Conservation (phyloP, 805 yeast genomes). For the Vanderwaltozyma yarrowii region DNA sequence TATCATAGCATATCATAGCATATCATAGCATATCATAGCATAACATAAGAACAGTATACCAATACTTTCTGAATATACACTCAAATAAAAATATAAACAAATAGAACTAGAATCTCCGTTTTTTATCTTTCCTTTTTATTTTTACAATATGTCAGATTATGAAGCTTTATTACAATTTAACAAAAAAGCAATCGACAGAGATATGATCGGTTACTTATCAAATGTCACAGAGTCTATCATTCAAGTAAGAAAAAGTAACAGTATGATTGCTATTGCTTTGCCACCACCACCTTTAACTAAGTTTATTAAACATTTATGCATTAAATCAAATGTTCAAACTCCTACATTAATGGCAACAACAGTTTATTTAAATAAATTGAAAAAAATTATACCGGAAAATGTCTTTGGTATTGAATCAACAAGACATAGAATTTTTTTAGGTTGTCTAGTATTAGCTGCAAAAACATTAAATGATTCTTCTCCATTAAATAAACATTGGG, state of each 20-base stretch:
- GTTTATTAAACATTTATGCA: constrained; percentile 66
- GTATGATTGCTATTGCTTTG: constrained; percentile 8
- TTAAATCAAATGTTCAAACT: constrained; percentile 83
- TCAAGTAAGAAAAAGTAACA: constrained; percentile 12
- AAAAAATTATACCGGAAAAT: constrained; percentile 70
- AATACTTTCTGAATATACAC: too few relatives aligned
- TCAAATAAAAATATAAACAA: too few relatives aligned
- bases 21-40: too few relatives aligned
- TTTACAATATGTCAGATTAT: constrained; percentile 17
- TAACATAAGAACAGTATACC: too few relatives aligned
- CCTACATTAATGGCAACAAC: constrained; percentile 91
- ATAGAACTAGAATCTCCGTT: too few relatives aligned
- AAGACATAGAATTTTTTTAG: constrained; percentile 82
- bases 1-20: too few relatives aligned
- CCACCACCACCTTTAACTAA: constrained; percentile 38
- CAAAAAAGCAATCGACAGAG: constrained; percentile 19
- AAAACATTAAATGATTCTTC: constrained; percentile 86
- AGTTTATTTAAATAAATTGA: constrained; percentile 69
- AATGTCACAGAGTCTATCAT: constrained; percentile 23
- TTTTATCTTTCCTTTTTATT: too few relatives aligned
- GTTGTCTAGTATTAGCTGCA: constrained; percentile 79
- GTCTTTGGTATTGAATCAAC: constrained; percentile 90
- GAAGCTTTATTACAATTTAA: constrained; percentile 23
- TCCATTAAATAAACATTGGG: constrained; percentile 94
- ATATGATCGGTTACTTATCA: constrained; percentile 23